phyloP scores from a whole-genome alignment of 23 red algal species.

The Gracilaria gracilis region DNA sequence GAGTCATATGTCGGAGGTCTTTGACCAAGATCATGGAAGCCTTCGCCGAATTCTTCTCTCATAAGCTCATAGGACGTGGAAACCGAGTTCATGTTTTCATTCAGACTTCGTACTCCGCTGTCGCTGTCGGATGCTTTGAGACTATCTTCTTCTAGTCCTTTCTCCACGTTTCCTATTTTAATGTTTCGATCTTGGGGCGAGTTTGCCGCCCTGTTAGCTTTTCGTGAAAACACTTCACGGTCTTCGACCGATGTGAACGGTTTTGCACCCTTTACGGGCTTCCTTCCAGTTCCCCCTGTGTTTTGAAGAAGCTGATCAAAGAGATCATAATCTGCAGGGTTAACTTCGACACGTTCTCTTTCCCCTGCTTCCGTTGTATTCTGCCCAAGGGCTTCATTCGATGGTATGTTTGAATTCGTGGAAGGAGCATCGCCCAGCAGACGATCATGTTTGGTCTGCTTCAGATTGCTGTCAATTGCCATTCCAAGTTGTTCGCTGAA shows the following conservation, averaged over 20 bases:
- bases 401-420: not conserved
- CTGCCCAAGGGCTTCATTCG: not conserved
- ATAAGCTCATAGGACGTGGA: not conserved
- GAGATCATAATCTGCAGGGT: conserved; percentile 46
- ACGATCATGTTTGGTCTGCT: too few relatives aligned
- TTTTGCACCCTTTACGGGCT: conserved; percentile 49
- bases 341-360: not conserved
- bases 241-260: conserved; percentile 8
- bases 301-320: conserved; percentile 47
- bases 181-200: not conserved
- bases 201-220: not conserved
- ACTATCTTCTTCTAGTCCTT: not conserved
- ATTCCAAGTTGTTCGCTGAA: conserved; percentile 19
- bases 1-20: not conserved
- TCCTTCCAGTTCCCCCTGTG: conserved; percentile 48
- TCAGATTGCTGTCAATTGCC: not conserved
- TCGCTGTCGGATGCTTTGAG: not conserved
- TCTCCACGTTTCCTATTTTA: not conserved
- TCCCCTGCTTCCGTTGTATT: not conserved
- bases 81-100: not conserved
- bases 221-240: not conserved
- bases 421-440: not conserved
- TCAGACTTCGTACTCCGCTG: not conserved
- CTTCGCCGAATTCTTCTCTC: conserved; percentile 16
- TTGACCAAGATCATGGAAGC: not conserved